Base-by-base conservation (phyloP, 2,329 filamentous ascomycete species). In the Bipolaris sorokiniana region DNA sequence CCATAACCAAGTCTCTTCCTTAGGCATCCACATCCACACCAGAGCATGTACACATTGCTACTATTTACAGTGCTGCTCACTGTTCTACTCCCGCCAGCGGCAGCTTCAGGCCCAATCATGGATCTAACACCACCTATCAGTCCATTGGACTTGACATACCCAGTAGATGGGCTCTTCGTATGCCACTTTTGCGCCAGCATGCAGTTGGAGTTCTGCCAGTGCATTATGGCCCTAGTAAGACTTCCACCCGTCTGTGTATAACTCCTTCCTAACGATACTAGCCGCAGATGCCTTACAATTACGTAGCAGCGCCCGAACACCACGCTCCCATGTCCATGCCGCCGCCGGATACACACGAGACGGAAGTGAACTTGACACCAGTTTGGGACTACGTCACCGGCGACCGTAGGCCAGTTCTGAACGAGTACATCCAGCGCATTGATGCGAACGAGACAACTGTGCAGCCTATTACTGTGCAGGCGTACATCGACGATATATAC, bases 31-130 rank as follows among this genome's bases (percentile, higher is more conserved):
- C 26, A 52, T 52, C 37, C 37, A 48, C 40, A 47, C 51, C 49
- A 52, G 59, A 73, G 65, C 60, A 75, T 76, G 73, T 61, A 60
- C 63, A 67, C 56, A 53, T 63, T 69, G 54, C 60, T 76, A 26
- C 44, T 70, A 9, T 22, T 71, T 54, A 59, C 63, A 51, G 58
- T 74, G 50, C 50, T 74, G 10, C 47, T 74, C 41, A 54, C 67
- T 47, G 56, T 75, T 22, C 56, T 72, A 13, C 56, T 71, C 46
- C 61, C 67, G 41, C 64, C 68, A 56, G 68, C 62, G 55, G 67
- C 61, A 49, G 69, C 69, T 45, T 55, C 70, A 48, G 68, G 58
- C 57, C 59, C 70, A 33, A 5, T 46, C 31, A 67, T 74, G 64
- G 67, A 70, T 40, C 42, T 66, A 42, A 58, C 61, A 13, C 49